phyloP scores from a whole-genome alignment of 331 rosid genomes.

The Pyracantha coccinea region DNA sequence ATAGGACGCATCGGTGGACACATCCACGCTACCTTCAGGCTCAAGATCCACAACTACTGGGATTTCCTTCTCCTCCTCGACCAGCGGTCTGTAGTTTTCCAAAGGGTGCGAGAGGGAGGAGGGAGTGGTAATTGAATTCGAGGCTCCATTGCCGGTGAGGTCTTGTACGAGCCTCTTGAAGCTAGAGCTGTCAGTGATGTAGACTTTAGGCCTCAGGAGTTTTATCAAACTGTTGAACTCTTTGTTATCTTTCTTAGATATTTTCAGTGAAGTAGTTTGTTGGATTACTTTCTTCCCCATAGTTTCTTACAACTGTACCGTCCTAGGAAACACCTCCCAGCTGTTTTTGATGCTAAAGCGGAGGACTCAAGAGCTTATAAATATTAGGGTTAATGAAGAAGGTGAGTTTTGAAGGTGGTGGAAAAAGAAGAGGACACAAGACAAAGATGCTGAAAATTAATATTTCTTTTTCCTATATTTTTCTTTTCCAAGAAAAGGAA shows the following conservation, averaged over 20 bases:
- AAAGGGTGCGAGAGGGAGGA: conserved; percentile 6
- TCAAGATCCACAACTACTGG: conserved; percentile 10
- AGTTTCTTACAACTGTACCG: conserved; percentile 26
- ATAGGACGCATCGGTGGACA: conserved; percentile 21
- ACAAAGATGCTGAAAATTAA: conserved; percentile 31
- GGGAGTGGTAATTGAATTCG: not conserved
- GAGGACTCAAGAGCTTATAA: conserved; percentile 37
- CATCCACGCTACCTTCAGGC: conserved; percentile 16
- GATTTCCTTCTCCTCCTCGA: not conserved
- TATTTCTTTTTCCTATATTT: not conserved
- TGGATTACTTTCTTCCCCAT: conserved; percentile 58
- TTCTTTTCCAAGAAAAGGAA: not conserved
- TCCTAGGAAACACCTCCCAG: conserved; percentile 35
- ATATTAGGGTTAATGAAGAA: conserved; percentile 18
- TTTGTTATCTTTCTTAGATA: conserved; percentile 24
- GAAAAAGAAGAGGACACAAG: conserved; percentile 14
- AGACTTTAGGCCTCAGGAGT: conserved; percentile 52
- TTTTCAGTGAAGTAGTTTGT: conserved; percentile 18
- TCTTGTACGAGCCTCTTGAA: conserved; percentile 67
- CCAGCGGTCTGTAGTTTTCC: not conserved
- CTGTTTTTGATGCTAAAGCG: conserved; percentile 13
- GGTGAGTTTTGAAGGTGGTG: conserved; percentile 12
- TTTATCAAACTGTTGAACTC: conserved; percentile 40
- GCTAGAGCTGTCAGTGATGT: conserved; percentile 49
- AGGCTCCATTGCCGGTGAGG: conserved; percentile 49